Conservation (phyloP, 2,329 filamentous ascomycete species). For the Cladophialophora yegresii region DNA sequence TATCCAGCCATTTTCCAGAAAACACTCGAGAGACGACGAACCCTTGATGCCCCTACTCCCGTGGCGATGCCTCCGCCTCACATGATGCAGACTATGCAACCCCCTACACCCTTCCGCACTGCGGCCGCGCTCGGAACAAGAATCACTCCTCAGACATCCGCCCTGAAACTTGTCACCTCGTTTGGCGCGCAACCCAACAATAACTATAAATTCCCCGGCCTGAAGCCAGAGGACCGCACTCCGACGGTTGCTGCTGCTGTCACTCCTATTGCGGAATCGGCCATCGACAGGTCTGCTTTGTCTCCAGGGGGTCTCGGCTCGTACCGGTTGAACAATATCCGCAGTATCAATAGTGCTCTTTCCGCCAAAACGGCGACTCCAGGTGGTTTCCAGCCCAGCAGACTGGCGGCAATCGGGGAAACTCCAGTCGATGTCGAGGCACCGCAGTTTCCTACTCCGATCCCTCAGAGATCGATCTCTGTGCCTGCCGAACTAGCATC, state of each 20-base stretch:
- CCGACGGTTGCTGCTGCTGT: slow-evolving; percentile 75
- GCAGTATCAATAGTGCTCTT: slow-evolving; percentile 68
- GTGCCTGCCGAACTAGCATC: slow-evolving; percentile 35
- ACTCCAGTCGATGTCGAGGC: slow-evolving; percentile 57
- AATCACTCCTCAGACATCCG: slow-evolving; percentile 73
- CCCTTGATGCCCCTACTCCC: slow-evolving; percentile 57
- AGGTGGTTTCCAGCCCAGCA: slow-evolving; percentile 55
- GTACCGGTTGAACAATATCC: slow-evolving; percentile 59
- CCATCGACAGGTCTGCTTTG: slow-evolving; percentile 59
- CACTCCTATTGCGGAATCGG: slow-evolving; percentile 83
- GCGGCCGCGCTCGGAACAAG: slow-evolving; percentile 48
- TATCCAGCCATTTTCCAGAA: slow-evolving; percentile 32
- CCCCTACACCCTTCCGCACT: slow-evolving; percentile 35
- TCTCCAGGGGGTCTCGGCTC: slow-evolving; percentile 69
- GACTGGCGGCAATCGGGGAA: slow-evolving; percentile 78
- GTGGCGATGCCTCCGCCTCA: slow-evolving; percentile 44
- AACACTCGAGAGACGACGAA: slow-evolving; percentile 32
- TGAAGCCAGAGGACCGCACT: slow-evolving; percentile 61
- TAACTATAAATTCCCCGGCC: slow-evolving; percentile 65
- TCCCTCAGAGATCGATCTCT: slow-evolving; percentile 43
- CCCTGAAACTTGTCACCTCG: slow-evolving; percentile 86
- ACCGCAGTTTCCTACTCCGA: slow-evolving; percentile 36
- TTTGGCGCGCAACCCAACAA: slow-evolving; percentile 60
- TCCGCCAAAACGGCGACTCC: slow-evolving; percentile 66
- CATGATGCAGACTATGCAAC: slow-evolving; percentile 22